phyloP scores from a whole-genome alignment of 108 stramenopile genomes.

The Pseudonitzschia pungens region DNA sequence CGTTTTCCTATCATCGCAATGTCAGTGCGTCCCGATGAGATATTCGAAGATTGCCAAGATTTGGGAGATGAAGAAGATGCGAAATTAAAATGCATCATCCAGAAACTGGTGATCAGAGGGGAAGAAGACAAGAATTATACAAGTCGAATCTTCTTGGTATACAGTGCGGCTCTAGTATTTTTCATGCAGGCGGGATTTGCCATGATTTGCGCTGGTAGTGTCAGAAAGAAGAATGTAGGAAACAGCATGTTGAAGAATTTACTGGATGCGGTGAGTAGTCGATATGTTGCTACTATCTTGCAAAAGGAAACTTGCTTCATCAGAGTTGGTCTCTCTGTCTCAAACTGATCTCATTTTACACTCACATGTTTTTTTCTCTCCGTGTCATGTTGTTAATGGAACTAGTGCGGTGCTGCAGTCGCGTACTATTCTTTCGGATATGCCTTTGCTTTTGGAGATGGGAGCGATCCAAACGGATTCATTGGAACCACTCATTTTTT shows the following conservation, averaged over 20 bases:
- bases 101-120: conserved; percentile 25
- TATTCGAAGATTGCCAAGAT: conserved; percentile 8
- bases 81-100: conserved; percentile 23
- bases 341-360: not conserved
- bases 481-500: conserved; percentile 81
- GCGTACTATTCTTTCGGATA: conserved; percentile 81
- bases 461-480: conserved; percentile 44
- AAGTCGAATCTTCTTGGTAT: conserved; percentile 60
- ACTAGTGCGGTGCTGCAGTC: conserved; percentile 68
- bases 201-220: conserved; percentile 85
- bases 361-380: conserved; percentile 35
- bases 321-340: not conserved
- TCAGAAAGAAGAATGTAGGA: conserved; percentile 81
- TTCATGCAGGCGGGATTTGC: conserved; percentile 92
- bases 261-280: conserved; percentile 63
- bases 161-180: conserved; percentile 79
- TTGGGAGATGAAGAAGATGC: conserved; percentile 16
- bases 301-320: too few species aligned
- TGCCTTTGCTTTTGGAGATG: conserved; percentile 77
- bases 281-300: too few species aligned
- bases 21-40: not conserved
- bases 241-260: conserved; percentile 92
- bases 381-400: conserved; percentile 21
- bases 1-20: not conserved
- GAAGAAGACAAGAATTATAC: conserved; percentile 20